A percentile compares a stretch with the other conserved stretches of the same genome.
Conservation (phyloP, 2,329 filamentous ascomycete species). For the Botrytis cinerea region DNA sequence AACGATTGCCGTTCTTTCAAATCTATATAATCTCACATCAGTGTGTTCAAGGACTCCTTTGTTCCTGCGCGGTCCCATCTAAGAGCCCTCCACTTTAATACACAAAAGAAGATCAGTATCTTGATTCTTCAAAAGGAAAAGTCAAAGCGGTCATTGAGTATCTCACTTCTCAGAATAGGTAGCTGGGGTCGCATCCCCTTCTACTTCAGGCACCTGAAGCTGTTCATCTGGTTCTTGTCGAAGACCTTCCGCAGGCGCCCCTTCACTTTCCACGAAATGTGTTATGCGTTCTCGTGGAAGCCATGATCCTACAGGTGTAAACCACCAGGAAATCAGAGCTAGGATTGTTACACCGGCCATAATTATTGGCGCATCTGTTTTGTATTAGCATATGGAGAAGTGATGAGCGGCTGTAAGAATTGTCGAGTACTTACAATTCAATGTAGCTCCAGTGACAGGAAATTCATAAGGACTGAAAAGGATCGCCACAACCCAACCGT, state of each 20-base stretch:
- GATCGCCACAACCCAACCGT: conserved; percentile 27
- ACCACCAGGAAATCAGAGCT: conserved; percentile 28
- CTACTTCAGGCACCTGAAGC: background rate
- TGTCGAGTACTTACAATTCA: conserved; percentile 17
- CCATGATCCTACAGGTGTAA: conserved; percentile 21
- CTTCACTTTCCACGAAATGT: conserved; percentile 24
- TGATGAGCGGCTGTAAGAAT: background rate
- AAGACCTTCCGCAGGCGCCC: conserved; percentile 10
- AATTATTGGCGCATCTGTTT: conserved; percentile 26
- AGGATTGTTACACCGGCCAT: conserved; percentile 28
- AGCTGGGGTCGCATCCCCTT: conserved; percentile 1
- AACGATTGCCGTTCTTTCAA: background rate
- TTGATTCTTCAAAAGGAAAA: background rate
- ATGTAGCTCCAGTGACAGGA: conserved; percentile 19
- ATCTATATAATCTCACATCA: background rate
- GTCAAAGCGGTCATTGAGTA: conserved; percentile 14
- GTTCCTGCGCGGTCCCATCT: background rate
- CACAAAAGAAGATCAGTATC: conserved; percentile 18
- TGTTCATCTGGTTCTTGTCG: conserved; percentile 13
- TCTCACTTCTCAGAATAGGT: conserved; percentile 23
- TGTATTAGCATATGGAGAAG: conserved; percentile 5
- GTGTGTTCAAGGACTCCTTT: background rate
- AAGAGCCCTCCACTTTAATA: conserved; percentile 18
- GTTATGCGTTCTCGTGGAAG: conserved; percentile 24
- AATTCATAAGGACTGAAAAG: conserved; percentile 25